phyloP scores from a whole-genome alignment of 2,329 filamentous ascomycete species.

The Fusarium decemcellulare region DNA sequence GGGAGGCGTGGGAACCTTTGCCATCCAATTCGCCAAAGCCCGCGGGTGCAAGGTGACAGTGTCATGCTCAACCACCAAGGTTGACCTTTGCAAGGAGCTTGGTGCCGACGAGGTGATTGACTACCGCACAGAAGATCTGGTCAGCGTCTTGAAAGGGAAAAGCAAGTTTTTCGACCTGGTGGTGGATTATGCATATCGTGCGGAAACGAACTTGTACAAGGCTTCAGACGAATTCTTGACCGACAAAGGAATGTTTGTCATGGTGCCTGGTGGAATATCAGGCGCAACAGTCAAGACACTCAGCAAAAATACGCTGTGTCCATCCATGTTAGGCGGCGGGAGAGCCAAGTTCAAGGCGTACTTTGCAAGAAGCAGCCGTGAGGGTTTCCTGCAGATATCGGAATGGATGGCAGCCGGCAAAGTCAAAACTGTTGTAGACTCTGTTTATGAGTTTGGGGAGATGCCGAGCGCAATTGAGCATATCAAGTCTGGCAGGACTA shows the following conservation, averaged over 20 bases:
- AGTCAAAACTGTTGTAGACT: too few species aligned
- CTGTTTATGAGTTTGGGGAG: background rate
- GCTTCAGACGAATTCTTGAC: too few species aligned
- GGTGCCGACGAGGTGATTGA: background rate
- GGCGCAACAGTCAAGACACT: too few species aligned
- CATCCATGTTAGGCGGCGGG: too few species aligned
- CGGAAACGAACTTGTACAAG: too few species aligned
- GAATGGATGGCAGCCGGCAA: too few species aligned
- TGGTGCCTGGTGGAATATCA: too few species aligned
- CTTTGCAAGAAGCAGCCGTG: too few species aligned
- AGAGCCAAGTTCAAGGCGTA: too few species aligned
- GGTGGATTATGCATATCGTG: background rate
- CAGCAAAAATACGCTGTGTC: too few species aligned
- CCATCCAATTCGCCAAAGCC: background rate
- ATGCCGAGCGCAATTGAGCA: background rate
- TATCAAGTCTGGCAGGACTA: background rate
- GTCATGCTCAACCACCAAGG: background rate
- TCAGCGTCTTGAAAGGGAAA: background rate
- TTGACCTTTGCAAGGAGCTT: background rate
- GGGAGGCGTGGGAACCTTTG: background rate
- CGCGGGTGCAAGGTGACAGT: background rate
- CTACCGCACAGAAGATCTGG: background rate
- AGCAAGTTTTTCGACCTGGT: background rate
- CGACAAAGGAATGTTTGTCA: too few species aligned
- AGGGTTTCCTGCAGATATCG: too few species aligned